A percentile compares a stretch with the other conserved stretches of the same genome.
These are phyloP conservation scores for Calonectria pauciramosa DNA, from an alignment of 2,329 filamentous ascomycete species.

Conservation along the genomic window DNA sequence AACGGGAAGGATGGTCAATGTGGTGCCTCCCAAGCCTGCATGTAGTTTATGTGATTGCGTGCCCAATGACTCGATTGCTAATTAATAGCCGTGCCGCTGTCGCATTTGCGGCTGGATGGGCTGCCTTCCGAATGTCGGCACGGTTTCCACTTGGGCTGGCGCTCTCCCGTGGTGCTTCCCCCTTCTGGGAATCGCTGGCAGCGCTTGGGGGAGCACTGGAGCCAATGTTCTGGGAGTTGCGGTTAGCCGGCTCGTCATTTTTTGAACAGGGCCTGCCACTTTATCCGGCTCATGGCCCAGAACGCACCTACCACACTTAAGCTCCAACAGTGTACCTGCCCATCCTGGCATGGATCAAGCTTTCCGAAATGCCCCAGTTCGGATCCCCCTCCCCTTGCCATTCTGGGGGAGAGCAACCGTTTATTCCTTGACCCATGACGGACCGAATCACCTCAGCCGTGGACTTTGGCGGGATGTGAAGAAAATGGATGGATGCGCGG, in stretches of 20 bases:
- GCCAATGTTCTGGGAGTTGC: background rate
- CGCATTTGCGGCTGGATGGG: background rate
- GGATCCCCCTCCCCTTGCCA: constrained; percentile 2
- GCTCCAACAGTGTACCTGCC: constrained; percentile 16
- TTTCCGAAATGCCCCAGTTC: constrained; percentile 13
- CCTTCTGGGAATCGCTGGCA: background rate
- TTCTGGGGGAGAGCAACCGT: constrained; percentile 7
- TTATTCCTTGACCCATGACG: background rate
- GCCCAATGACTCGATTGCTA: background rate
- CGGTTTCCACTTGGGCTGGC: constrained; percentile 1
- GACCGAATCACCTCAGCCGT: constrained; percentile 5
- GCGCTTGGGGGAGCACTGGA: background rate
- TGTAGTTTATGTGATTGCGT: background rate
- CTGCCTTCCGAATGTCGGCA: background rate
- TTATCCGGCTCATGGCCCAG: background rate
- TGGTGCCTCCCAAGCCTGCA: background rate
- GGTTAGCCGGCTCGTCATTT: background rate
- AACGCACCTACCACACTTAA: constrained; percentile 30
- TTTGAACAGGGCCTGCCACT: constrained; percentile 1
- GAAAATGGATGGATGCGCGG: background rate
- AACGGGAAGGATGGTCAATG: background rate
- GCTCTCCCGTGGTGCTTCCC: constrained; percentile 12
- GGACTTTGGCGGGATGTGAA: background rate
- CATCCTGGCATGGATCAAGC: constrained; percentile 25
- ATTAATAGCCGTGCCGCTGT: constrained; percentile 14